Evolutionary conservation across 208 protist genomes (phyloP), one percentile per base, ranked within the genome.

Genomic region (Wallacemonas rigidus): DNA sequence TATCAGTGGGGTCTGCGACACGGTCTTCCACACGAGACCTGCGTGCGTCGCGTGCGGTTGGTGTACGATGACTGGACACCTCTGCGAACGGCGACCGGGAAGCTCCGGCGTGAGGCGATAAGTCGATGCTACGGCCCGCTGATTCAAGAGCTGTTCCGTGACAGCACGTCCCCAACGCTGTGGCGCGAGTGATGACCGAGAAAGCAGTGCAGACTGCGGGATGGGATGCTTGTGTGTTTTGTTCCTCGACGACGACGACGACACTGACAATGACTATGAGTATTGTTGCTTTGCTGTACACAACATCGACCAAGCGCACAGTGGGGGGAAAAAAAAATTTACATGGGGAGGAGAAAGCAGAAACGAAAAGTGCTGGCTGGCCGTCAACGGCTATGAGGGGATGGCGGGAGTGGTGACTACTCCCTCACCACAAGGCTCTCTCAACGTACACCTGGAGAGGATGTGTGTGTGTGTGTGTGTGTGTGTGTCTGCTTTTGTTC

Each of bases 41-140:
- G 56, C 4, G 71, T 90, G 41, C 82, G 82, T 4, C 79, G 75
- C 3, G 88, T 95, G 17, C 80, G 79, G n/a, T 64, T 95, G 36
- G 50, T 91, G 39, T 65, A 69, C 55, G 88, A 93, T 2, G 84
- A 87, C 39, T 97, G 92, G 90, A 89, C 83, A 5, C 74, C 74
- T n/a, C 56, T 90, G 1, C 76, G 89, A 12, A 97, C 87, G 9
- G 69, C 80, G 3, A 87, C 92, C 7, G 79, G 80, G 4, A 85
- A 87, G 51, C 74, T 97, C 2, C 47, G 82, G 8, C 85, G 92
- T 40, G 47, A 64, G 17, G 76, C 36, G 9, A 75, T 97, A 12
- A 74, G 82, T 12, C 48, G 64, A 3, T 54, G 72, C 1, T 95
- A 95, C 67, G 71, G 62, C 4, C 77, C 58, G 2, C 43, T 89